These are phyloP conservation scores for Wakefieldia striispora DNA, from an alignment of 768 basidiomycete genomes.

Conservation along the genomic window DNA sequence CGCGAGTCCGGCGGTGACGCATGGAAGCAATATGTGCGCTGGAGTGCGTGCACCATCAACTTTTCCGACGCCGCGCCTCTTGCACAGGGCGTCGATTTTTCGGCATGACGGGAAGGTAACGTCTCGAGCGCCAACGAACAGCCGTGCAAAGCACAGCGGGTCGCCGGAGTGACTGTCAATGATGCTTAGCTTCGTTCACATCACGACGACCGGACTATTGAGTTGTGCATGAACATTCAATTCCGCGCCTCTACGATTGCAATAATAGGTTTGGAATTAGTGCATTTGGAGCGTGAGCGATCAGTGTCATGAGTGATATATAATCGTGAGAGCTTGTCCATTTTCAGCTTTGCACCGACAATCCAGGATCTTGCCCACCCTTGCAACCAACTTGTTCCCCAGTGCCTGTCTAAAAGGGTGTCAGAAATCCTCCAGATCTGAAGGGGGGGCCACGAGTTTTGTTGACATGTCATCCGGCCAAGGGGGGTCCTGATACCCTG, in stretches of 20 bases:
- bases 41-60: constrained; percentile 92
- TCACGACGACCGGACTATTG: constrained; percentile 21
- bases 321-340: constrained; percentile 31
- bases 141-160: constrained; percentile 6
- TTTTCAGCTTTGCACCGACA: constrained; percentile 28
- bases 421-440: constrained; percentile 25
- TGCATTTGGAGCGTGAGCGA: constrained; percentile 26
- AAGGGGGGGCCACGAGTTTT: constrained; percentile 27
- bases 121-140: constrained; percentile 1
- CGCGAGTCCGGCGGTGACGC: constrained; percentile 96
- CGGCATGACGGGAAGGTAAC: constrained; percentile 34
- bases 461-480: constrained; percentile 35
- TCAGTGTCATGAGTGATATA: constrained; percentile 35
- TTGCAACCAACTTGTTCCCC: constrained; percentile 20
- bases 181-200: constrained; percentile 23
- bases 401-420: constrained; percentile 34
- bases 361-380: constrained; percentile 29
- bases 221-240: constrained; percentile 9
- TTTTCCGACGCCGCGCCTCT: constrained; percentile 87
- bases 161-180: constrained; percentile 15
- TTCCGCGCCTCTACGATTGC: constrained; percentile 16
- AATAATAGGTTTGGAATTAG: constrained; percentile 22
- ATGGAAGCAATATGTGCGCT: constrained; percentile 97
- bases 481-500: constrained; percentile 28
- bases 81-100: constrained; percentile 91